Evolutionary conservation across 495 filamentous ascomycete species (phyloP), one percentile per base, ranked within the genome.

Genomic region (Aspergillus baeticus): DNA sequence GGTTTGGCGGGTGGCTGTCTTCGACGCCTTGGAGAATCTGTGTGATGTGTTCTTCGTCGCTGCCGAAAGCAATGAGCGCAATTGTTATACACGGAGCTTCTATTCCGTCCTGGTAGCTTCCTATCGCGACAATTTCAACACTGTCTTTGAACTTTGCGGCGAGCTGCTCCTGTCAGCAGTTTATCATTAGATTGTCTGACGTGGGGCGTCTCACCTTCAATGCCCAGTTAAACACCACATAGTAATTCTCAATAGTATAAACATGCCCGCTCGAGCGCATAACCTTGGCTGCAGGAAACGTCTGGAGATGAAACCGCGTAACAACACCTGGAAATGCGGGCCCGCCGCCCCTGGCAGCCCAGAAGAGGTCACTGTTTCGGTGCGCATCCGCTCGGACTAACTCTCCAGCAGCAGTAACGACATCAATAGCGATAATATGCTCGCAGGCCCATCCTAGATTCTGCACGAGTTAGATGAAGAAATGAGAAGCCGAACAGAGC

Each of bases 381-480:
- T 63, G 49, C n/a, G 56, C 46, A 57, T 59, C 63, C 54, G 69
- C 70, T 41, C 64, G 63, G 7, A 77, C 48, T 5, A 66, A 36
- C 22, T 66, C 49, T 0, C 65, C 75, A 7, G 62, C 56, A 5
- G 69, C 71, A 2, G 75, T 77, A 5, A 79, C 74, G 10, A 77
- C 69, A 50, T 78, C 76, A 33, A 79, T 54, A n/a, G 61, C 70
- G 5, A 60, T 45, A 14, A 80, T 57, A 39, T 68, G 52, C 60
- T 80, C 73, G 42, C 75, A 79, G 6, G 76, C 74, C 77, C 75
- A 80, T 10, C 76, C 76, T 75, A 74, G 76, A 54, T 66, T 70
- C 70, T 73, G 46, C 2, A 3, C 10, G 10, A 38, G 21, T 21
- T 42, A 5, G n/a, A 43, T 29, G 26, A 35, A 20, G 17, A 50